Conservation (phyloP, 768 basidiomycete genomes). For the Kwoniella newhampshirensis region DNA sequence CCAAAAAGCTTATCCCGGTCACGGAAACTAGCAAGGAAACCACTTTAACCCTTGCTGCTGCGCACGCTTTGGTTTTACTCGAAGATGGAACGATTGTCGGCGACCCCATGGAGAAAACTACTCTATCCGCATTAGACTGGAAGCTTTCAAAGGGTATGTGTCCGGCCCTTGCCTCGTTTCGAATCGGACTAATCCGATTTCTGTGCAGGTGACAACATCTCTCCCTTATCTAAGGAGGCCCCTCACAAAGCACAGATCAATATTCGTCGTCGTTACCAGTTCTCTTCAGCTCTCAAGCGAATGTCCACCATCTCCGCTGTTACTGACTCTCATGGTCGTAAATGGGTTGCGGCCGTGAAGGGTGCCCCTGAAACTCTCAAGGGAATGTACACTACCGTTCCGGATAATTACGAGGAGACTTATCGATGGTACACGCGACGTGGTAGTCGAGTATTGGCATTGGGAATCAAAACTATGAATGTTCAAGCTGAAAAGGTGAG, state of each 20-base stretch:
- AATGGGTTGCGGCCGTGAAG: constrained; percentile 66
- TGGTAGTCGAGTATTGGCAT: constrained; percentile 88
- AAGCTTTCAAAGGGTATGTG: constrained; percentile 63
- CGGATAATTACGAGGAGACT: constrained; percentile 82
- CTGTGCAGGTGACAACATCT: constrained; percentile 64
- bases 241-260: constrained; percentile 59
- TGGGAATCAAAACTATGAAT: constrained; percentile 83
- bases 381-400: constrained; percentile 72
- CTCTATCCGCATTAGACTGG: constrained; percentile 88
- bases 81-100: constrained; percentile 94
- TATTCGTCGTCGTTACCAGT: constrained; percentile 92
- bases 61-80: constrained; percentile 88
- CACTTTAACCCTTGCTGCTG: constrained; percentile 81
- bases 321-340: constrained; percentile 29
- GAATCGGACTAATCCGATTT: background rate
- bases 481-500: constrained; percentile 72
- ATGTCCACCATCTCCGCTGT: constrained; percentile 81
- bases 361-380: constrained; percentile 98
- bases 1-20: constrained; percentile 69
- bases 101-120: constrained; percentile 99
- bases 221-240: constrained; percentile 60
- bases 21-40: constrained; percentile 75
- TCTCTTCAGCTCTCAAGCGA: constrained; percentile 93
- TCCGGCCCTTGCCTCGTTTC: background rate
- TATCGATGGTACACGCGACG: constrained; percentile 92